These are phyloP conservation scores for Prosopis cineraria DNA, from an alignment of 306 rosid genomes.

Conservation along the genomic window DNA sequence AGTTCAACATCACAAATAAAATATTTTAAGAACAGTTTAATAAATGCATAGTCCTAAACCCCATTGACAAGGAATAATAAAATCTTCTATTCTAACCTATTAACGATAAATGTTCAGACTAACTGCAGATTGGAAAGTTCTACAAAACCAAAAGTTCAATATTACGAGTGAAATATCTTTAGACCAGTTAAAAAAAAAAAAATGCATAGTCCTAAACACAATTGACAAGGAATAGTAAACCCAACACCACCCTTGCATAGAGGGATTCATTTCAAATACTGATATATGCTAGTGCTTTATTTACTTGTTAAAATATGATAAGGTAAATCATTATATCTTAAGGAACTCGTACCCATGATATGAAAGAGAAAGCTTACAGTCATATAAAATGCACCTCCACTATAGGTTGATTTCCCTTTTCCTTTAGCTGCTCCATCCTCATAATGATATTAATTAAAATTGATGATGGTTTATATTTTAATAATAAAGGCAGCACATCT, in stretches of 20 bases:
- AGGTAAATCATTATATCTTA: conserved; percentile 3
- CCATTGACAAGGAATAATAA: no score
- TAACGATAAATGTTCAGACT: no score
- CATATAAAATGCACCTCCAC: background rate
- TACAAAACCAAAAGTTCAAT: no score
- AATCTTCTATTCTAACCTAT: conserved; percentile 10
- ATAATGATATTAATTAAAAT: background rate
- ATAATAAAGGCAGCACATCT: background rate
- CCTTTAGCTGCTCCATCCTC: background rate
- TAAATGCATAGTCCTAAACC: no score
- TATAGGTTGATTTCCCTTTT: background rate
- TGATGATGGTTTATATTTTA: background rate
- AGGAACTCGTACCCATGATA: background rate
- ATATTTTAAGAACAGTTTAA: no score
- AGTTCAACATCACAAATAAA: no score
- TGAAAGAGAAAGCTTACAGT: background rate
- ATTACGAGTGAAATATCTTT: no score
- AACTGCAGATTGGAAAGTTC: no score
- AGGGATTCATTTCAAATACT: background rate
- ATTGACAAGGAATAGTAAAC: background rate
- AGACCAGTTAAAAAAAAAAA: no score
- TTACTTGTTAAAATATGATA: background rate
- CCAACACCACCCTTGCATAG: background rate
- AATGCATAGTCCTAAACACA: background rate
- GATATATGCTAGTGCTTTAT: background rate